phyloP scores from a whole-genome alignment of 371 early-diverging fungal genomes.

The Mucor racemosus region DNA sequence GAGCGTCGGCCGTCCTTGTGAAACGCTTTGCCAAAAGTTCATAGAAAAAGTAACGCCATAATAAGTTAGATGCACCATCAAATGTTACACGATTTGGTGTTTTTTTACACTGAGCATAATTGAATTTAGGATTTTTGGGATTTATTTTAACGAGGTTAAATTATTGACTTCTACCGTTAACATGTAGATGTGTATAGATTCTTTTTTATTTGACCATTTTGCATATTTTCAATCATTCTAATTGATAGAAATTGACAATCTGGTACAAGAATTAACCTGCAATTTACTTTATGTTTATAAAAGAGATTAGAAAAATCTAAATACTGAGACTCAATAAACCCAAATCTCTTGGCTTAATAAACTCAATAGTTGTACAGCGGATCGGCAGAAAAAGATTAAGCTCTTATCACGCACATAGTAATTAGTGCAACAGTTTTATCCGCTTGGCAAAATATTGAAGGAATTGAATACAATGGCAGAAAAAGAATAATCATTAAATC shows the following conservation, averaged over 20 bases:
- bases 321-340: neutral
- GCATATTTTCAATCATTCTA: too few relatives aligned
- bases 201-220: neutral
- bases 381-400: slow-evolving; percentile 19
- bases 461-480: neutral
- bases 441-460: slow-evolving; percentile 14
- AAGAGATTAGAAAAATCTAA: too few relatives aligned
- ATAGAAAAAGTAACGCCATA: neutral
- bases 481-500: neutral
- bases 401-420: neutral
- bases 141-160: neutral
- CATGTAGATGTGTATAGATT: neutral
- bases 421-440: neutral
- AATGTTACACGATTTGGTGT: neutral
- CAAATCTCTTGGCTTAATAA: slow-evolving; percentile 17
- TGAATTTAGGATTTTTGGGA: neutral
- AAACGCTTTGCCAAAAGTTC: neutral
- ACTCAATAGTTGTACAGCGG: slow-evolving; percentile 10
- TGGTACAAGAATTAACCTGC: too few relatives aligned
- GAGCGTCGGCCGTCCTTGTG: slow-evolving; percentile 2
- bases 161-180: neutral
- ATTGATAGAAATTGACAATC: neutral
- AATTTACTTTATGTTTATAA: too few relatives aligned
- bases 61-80: neutral
- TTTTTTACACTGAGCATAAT: neutral